Percentiles rank a stretch among this genome's conserved stretches.
Conservation (phyloP, 805 yeast genomes). For the Tetrapisispora phaffii region DNA sequence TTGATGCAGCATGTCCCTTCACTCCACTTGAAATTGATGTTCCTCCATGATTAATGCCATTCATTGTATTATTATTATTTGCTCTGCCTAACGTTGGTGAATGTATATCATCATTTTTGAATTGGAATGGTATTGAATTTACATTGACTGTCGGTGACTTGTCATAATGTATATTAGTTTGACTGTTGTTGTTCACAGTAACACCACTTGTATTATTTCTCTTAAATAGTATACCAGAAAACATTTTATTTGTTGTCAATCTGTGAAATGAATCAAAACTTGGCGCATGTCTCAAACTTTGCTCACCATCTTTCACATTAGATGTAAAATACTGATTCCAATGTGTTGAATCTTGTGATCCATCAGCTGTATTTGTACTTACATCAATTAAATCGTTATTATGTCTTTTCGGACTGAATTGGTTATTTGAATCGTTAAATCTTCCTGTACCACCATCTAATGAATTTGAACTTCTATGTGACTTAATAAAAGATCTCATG, state of each 20-base stretch:
- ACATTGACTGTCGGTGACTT: neutral
- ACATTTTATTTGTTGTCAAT: constrained; percentile 23
- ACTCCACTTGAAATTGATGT: neutral
- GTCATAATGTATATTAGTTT: neutral
- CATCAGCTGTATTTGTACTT: neutral
- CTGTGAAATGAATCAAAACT: constrained; percentile 24
- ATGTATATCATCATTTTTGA: neutral
- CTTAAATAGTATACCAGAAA: constrained; percentile 23
- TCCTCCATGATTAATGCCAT: neutral
- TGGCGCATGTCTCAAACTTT: constrained; percentile 8
- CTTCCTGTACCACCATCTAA: constrained; percentile 18
- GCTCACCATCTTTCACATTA: neutral
- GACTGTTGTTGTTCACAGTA: neutral
- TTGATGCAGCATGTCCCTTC: neutral
- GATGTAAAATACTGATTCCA: neutral
- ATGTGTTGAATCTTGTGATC: neutral
- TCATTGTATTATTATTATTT: neutral
- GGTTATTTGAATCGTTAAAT: constrained; percentile 2
- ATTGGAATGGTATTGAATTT: neutral
- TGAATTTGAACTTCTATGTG: constrained; percentile 31
- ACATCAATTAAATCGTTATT: constrained; percentile 8
- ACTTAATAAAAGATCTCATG: constrained; percentile 34
- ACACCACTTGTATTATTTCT: constrained; percentile 8
- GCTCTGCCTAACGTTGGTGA: neutral
- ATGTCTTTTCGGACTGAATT: constrained; percentile 6